Evolutionary conservation across 2,329 filamentous ascomycete genomes (phyloP), one percentile per base, ranked within the genome.

Genomic region (Huntiella bhutanensis): DNA sequence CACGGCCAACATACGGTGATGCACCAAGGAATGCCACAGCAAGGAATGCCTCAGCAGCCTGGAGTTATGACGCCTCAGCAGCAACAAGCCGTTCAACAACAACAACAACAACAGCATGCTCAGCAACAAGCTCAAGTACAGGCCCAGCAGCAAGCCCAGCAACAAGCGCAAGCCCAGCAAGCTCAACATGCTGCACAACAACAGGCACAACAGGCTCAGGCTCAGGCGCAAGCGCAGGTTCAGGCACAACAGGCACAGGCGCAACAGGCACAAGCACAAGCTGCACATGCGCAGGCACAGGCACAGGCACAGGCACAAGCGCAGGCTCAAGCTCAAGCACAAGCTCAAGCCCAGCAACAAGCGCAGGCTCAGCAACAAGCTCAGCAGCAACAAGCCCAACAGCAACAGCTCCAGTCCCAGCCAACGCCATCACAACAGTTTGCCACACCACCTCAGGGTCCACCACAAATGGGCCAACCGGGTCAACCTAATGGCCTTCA

Each of bases 21-120:
- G 67, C 69, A 46, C 66, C 66, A 40, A 60, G 60, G 6, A 59
- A 64, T 50, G 44, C 22, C 22, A 0, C 63, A 64, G 44, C 54
- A 56, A 35, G 55, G 60, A 16, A 41, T 41, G 45, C 37, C 28
- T 3, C 32, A 34, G 13, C 45, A 47, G 11, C 45, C 37, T 4
- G 38, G 38, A 17, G 38, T 16, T 5, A 43, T 43, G 41, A 43
- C 41, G 2, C 41, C 41, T 4, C 48, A 50, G 32, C 42, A 47
- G 40, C 48, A 46, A 37, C 44, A 49, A 22, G 33, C 16, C n/a
- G 52, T 56, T 19, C 63, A 63, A 51, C 47, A 55, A 39, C 62
- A 66, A 44, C 58, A 61, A 39, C 54, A 41, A 33, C 41, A 43
- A 35, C 32, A 32, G 11, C 45, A 47, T n/a, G 39, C 38, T 8